A percentile compares a stretch with the other conserved stretches of the same genome.
Conservation (phyloP, 257 asterid species). For the Eustoma russellianum region DNA sequence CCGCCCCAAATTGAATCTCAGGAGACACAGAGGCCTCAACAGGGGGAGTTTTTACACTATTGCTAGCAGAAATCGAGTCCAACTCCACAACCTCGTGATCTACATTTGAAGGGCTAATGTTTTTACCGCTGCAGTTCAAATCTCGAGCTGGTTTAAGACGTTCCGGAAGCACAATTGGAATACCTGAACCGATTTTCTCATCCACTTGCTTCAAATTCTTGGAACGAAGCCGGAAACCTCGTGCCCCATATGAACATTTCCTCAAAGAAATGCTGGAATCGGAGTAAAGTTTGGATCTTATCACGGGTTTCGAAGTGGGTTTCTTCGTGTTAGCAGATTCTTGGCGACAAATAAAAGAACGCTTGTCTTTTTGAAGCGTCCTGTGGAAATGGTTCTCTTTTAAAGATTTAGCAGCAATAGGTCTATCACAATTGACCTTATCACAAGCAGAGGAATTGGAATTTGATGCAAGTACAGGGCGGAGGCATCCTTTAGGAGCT, state of each 20-base stretch:
- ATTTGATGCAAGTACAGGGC: conserved; percentile 15
- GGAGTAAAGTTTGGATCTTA: conserved; percentile 26
- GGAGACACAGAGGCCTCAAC: conserved; percentile 80
- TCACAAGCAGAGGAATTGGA: conserved; percentile 1
- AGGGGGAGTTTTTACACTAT: conserved; percentile 59
- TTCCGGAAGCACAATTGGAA: conserved; percentile 14
- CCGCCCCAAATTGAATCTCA: conserved; percentile 49
- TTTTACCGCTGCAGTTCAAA: conserved; percentile 16
- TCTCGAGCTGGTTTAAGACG: conserved; percentile 9
- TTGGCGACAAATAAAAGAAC: conserved; percentile 8
- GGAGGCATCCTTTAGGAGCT: conserved; percentile 22
- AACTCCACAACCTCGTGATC: conserved; percentile 12
- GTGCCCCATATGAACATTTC: conserved; percentile 17
- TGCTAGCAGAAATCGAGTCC: conserved; percentile 14
- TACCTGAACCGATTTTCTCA: conserved; percentile 25
- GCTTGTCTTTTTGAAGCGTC: conserved; percentile 25
- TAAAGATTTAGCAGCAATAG: conserved; percentile 16
- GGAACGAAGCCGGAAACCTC: conserved; percentile 10
- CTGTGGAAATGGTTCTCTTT: conserved; percentile 19
- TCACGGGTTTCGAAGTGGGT: conserved; percentile 16
- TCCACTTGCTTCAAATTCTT: conserved; percentile 15
- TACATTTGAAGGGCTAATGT: conserved; percentile 35
- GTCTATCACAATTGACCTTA: conserved; percentile 6
- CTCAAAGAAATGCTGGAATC: conserved; percentile 13
- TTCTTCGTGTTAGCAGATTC: conserved; percentile 12